phyloP scores from a whole-genome alignment of 176 grass and related monocot genomes.

The Juncus effusus region DNA sequence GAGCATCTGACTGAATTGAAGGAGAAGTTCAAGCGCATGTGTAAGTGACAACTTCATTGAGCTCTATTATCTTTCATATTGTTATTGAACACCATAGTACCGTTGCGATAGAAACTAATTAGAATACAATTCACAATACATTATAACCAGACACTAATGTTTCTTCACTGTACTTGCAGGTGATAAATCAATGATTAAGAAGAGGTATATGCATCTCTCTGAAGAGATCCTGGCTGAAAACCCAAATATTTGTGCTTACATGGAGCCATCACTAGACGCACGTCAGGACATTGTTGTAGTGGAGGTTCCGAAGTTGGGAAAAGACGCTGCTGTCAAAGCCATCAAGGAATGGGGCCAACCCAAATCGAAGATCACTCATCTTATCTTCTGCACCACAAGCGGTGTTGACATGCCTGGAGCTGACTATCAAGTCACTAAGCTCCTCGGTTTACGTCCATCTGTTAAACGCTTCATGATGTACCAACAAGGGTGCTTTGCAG shows the following conservation, averaged over 20 bases:
- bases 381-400: constrained; percentile 31
- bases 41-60: constrained; percentile 6
- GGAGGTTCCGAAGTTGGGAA: constrained; percentile 22
- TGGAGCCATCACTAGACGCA: constrained; percentile 13
- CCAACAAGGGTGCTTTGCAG: constrained; percentile 28
- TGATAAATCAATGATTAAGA: constrained; percentile 41
- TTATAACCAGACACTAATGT: too few species aligned
- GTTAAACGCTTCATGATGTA: constrained; percentile 26
- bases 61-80: too few species aligned
- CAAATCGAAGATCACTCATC: constrained; percentile 33
- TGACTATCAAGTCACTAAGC: constrained; percentile 30
- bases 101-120: too few species aligned
- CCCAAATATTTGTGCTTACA: constrained; percentile 20
- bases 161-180: constrained; percentile 14
- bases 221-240: constrained; percentile 23
- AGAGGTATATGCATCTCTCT: constrained; percentile 30
- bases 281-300: constrained; percentile 21
- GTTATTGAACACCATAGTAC: neutral
- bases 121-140: too few species aligned
- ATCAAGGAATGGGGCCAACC: constrained; percentile 38
- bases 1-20: constrained; percentile 31
- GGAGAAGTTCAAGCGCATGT: constrained; percentile 34
- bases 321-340: constrained; percentile 25
- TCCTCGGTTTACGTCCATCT: constrained; percentile 25
- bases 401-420: constrained; percentile 39